Percentiles rank a stretch among this genome's conserved stretches.
Conservation (phyloP, 805 yeast genomes). For the Myxozyma geophila region DNA sequence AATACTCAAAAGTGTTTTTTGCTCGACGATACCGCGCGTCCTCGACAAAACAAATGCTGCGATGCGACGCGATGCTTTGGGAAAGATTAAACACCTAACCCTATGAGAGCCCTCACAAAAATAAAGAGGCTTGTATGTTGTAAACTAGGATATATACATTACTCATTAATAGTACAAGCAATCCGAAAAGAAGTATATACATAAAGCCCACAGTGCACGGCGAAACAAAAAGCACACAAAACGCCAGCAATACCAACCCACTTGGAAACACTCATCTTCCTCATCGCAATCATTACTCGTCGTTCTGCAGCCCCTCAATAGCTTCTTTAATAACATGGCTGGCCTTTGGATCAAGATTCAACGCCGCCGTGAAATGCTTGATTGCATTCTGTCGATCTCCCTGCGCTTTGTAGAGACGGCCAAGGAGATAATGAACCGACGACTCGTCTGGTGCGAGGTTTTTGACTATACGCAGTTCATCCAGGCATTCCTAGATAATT, state of each 20-base stretch:
- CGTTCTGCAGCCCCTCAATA: constrained; percentile 53
- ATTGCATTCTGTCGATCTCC: constrained; percentile 78
- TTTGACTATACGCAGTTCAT: constrained; percentile 71
- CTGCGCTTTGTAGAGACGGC: constrained; percentile 79
- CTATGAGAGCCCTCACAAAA: not conserved
- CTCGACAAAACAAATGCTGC: not conserved
- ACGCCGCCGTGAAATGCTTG: constrained; percentile 82
- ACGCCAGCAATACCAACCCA: not conserved
- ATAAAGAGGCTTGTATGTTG: too few relatives aligned
- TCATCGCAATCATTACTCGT: not conserved
- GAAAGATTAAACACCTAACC: not conserved
- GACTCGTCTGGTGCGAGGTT: constrained; percentile 93
- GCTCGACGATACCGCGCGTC: not conserved
- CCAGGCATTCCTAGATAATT: constrained; percentile 61
- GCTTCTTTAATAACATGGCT: constrained; percentile 80
- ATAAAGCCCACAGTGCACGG: not conserved
- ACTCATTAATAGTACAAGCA: too few relatives aligned
- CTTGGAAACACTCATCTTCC: not conserved
- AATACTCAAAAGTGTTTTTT: not conserved
- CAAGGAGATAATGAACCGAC: constrained; percentile 85
- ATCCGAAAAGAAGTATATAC: not conserved
- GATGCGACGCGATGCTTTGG: not conserved
- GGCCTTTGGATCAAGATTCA: constrained; percentile 83
- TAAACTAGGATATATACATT: too few relatives aligned
- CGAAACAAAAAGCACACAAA: not conserved